Evolutionary conservation across 495 filamentous ascomycete genomes (phyloP).

Genomic region (Podospora pseudopauciseta): DNA sequence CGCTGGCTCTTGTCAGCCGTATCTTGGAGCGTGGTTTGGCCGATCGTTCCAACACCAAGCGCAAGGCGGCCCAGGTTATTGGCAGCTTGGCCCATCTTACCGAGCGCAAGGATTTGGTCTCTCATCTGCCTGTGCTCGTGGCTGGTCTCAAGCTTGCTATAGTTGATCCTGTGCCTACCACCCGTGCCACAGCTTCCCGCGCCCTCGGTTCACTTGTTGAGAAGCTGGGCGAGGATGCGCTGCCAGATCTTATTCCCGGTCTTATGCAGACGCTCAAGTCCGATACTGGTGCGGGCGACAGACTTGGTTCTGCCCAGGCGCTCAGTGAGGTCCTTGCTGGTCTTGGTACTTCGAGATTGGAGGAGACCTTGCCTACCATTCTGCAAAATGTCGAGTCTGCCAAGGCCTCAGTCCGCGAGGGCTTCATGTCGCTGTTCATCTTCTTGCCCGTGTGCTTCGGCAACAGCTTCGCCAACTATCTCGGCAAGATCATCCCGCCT

Average conservation of each 20-base stretch:
- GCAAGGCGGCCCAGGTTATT: slow-evolving; percentile 94
- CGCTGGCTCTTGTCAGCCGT: slow-evolving; percentile 86
- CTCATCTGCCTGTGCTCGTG: slow-evolving; percentile 89
- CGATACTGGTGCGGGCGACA: slow-evolving; percentile 90
- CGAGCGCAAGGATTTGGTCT: slow-evolving; percentile 86
- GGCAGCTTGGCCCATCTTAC: slow-evolving; percentile 95
- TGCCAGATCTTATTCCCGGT: slow-evolving; percentile 95
- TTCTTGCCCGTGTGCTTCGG: slow-evolving; percentile 98
- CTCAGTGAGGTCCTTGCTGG: slow-evolving; percentile 95
- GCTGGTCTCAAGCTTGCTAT: slow-evolving; percentile 83
- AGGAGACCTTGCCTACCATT: slow-evolving; percentile 95
- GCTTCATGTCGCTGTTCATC: slow-evolving; percentile 99
- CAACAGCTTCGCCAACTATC: slow-evolving; percentile 95
- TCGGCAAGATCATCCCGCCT: slow-evolving; percentile 92
- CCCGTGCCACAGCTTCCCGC: slow-evolving; percentile 94
- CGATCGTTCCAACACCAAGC: slow-evolving; percentile 89
- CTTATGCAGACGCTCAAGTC: slow-evolving; percentile 97
- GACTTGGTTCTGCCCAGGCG: slow-evolving; percentile 93
- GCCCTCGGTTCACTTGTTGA: slow-evolving; percentile 92
- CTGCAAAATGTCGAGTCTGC: slow-evolving; percentile 91
- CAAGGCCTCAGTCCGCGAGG: slow-evolving; percentile 87
- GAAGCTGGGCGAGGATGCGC: slow-evolving; percentile 93
- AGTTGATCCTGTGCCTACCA: slow-evolving; percentile 93
- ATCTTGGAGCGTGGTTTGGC: slow-evolving; percentile 89
- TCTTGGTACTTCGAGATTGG: slow-evolving; percentile 82